Evolutionary conservation across 371 early-diverging fungal genomes (phyloP).

Genomic region (Actinomucor elegans): DNA sequence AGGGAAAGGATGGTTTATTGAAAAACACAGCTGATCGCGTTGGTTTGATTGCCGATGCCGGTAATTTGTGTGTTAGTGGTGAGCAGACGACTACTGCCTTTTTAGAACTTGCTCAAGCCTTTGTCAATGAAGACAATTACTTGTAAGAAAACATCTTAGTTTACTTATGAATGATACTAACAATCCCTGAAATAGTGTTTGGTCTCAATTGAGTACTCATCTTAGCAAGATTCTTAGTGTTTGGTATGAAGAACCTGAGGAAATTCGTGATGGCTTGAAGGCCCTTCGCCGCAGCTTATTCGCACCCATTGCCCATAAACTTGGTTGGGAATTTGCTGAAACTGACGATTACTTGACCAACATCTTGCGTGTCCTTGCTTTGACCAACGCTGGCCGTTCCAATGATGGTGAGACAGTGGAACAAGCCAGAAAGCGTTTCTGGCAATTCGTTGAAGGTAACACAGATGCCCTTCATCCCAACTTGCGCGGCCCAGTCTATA

Average conservation of each 20-base stretch:
- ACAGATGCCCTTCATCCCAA: conserved; percentile 75
- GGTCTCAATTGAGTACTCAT: conserved; percentile 55
- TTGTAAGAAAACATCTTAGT: conserved; percentile 47
- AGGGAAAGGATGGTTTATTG: conserved; percentile 50
- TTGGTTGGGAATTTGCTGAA: conserved; percentile 61
- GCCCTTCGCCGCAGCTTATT: conserved; percentile 57
- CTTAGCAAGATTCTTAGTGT: conserved; percentile 49
- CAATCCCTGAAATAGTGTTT: conserved; percentile 37
- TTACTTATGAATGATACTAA: neutral
- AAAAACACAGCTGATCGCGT: conserved; percentile 61
- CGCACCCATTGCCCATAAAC: conserved; percentile 52
- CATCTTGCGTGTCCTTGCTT: conserved; percentile 44
- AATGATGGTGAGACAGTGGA: conserved; percentile 34
- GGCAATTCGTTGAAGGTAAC: conserved; percentile 41
- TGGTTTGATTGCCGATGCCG: conserved; percentile 71
- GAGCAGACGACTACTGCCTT: conserved; percentile 55
- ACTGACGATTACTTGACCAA: conserved; percentile 52
- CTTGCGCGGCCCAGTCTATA: conserved; percentile 79
- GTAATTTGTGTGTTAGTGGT: conserved; percentile 59
- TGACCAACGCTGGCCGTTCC: conserved; percentile 44
- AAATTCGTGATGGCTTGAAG: conserved; percentile 45
- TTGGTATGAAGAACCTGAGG: conserved; percentile 54
- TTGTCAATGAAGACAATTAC: conserved; percentile 49
- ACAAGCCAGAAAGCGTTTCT: conserved; percentile 49
- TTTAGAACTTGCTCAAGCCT: conserved; percentile 52